Base-by-base conservation (phyloP, 2,329 filamentous ascomycete species). In the Diaporthe ampelina region DNA sequence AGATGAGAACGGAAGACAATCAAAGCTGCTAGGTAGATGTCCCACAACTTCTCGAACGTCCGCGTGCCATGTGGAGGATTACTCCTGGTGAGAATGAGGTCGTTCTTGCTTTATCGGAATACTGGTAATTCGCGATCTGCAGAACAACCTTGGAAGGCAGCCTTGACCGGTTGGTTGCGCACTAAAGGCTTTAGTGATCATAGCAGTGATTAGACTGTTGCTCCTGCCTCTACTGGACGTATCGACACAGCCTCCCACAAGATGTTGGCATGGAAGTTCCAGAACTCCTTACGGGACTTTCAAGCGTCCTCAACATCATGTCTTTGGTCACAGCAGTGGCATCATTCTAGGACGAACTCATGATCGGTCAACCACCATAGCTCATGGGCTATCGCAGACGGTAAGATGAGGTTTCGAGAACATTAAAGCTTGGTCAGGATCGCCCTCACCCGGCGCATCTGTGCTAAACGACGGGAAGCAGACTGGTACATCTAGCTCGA, bases 401-500 rank as follows among this genome's bases (percentile, higher is more conserved):
- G n/a, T 26, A 29, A 40, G n/a, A 68, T 40, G 63, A 67, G 63
- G 15, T 45, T 68, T 21, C n/a, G 8, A 65, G 59, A 24, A 24
- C 40, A 17, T 32, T 15, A 9, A 19, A 54, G 32, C 63, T 68
- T 54, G n/a, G 21, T 29, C 15, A 54, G 45, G n/a, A 32, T 37
- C 13, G n/a, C 26, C n/a, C n/a, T 54, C 32, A 15, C n/a, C 63
- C 63, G n/a, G 17, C n/a, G 11, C 15, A 40, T 52, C 32, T 54
- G 63, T 54, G 48, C 63, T 54, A 17, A 21, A 21, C 15, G 17
- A 50, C 63, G 48, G 63, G 17, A 32, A 40, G 48, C n/a, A 1
- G 15, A 35, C 63, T 54, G 48, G 32, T n/a, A 6, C 63, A 68
- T 52, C 63, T 68, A 68, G 63, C 32, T 68, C 48, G 35, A 21